Conservation (phyloP, 2,329 filamentous ascomycete species). For the Ascochyta koolunga region DNA sequence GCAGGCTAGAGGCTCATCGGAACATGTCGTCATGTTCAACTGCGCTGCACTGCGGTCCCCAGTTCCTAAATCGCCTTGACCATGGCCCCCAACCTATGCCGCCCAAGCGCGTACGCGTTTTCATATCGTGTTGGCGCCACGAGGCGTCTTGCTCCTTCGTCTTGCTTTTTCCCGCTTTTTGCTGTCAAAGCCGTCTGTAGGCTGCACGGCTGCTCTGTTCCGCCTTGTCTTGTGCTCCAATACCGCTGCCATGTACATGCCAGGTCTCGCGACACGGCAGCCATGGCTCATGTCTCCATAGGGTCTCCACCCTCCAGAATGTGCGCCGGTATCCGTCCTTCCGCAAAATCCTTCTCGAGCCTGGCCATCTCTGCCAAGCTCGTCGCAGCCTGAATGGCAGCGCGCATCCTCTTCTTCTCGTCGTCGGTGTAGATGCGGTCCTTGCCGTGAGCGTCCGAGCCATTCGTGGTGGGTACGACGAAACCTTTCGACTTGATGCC, state of each 20-base stretch:
- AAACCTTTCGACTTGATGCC: constrained; percentile 81
- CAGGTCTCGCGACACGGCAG: not conserved
- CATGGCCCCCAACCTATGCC: not conserved
- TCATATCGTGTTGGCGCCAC: not conserved
- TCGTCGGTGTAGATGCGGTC: constrained; percentile 81
- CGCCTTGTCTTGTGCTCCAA: not conserved
- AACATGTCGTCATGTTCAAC: not conserved
- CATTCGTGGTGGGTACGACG: constrained; percentile 57
- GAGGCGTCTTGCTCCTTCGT: not conserved
- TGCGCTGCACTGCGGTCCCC: not conserved
- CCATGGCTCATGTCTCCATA: constrained; percentile 34
- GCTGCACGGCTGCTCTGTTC: not conserved
- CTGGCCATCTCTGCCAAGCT: constrained; percentile 88
- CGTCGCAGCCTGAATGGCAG: constrained; percentile 85
- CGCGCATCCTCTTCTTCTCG: constrained; percentile 84
- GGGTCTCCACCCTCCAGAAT: constrained; percentile 36
- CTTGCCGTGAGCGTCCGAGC: constrained; percentile 44
- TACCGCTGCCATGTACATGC: not conserved
- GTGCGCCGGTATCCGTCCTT: constrained; percentile 75
- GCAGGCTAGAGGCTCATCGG: not conserved
- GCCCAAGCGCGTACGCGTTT: not conserved
- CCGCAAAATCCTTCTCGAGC: constrained; percentile 89
- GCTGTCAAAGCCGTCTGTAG: not conserved
- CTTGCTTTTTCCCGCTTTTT: not conserved
- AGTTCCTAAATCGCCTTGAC: not conserved